phyloP scores from a whole-genome alignment of 208 protist genomes.

The Leishmania arabica region DNA sequence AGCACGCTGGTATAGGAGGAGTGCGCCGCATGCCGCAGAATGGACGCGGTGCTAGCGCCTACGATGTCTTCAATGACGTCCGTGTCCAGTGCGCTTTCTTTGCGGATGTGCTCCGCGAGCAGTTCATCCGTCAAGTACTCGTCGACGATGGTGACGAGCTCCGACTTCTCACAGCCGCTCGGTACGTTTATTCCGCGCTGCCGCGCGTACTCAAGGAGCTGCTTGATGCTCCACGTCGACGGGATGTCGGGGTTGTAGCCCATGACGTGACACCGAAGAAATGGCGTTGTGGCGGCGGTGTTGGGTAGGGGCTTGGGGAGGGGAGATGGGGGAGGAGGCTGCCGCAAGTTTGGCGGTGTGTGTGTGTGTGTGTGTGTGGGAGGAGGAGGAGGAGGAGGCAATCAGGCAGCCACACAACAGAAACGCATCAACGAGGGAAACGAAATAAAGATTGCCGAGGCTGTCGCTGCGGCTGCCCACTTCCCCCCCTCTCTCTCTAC shows the following conservation, averaged over 20 bases:
- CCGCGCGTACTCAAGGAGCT: conserved; percentile 42
- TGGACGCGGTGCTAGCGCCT: conserved; percentile 5
- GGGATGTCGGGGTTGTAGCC: conserved; percentile 42
- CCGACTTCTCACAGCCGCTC: conserved; percentile 29
- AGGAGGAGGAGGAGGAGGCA: too few relatives aligned
- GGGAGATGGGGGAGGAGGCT: neutral
- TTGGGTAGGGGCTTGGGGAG: neutral
- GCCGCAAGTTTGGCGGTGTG: neutral
- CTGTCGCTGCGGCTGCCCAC: neutral
- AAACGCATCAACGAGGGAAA: neutral
- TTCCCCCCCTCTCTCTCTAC: neutral
- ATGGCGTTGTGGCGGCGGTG: neutral
- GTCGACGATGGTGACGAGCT: conserved; percentile 40
- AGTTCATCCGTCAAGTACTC: conserved; percentile 31
- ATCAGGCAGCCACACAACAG: neutral
- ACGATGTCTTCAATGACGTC: conserved; percentile 28
- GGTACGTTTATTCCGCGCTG: conserved; percentile 36
- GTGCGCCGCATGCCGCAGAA: conserved; percentile 35
- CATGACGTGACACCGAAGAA: conserved; percentile 11
- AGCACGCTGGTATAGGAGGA: conserved; percentile 36
- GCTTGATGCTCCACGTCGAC: conserved; percentile 41
- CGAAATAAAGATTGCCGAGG: neutral
- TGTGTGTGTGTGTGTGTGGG: too few relatives aligned
- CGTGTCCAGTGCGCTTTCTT: conserved; percentile 8
- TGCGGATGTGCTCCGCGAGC: conserved; percentile 14